phyloP scores from a whole-genome alignment of 805 yeast species.

The Zygoascus tannicola region DNA sequence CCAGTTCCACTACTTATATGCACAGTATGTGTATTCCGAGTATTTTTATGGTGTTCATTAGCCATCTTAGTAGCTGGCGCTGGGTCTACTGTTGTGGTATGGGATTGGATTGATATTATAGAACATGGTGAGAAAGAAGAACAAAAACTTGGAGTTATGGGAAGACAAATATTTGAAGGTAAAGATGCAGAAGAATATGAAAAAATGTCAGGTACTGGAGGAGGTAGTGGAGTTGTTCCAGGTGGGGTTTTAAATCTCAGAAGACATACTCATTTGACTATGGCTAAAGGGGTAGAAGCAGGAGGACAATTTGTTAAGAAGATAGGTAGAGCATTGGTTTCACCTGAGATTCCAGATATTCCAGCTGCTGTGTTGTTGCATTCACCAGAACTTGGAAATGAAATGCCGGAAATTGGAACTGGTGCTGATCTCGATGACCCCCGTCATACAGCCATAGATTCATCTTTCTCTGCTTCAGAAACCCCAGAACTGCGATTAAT shows the following conservation, averaged over 20 bases:
- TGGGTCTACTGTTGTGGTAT: slow-evolving; percentile 43
- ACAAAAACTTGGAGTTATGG: slow-evolving; percentile 52
- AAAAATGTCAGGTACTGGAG: slow-evolving; percentile 5
- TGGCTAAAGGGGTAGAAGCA: background rate
- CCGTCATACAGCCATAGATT: background rate
- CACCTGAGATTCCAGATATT: background rate
- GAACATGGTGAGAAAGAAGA: slow-evolving; percentile 39
- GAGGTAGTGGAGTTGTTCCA: slow-evolving; percentile 3
- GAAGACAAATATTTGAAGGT: slow-evolving; percentile 46
- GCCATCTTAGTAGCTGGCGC: slow-evolving; percentile 40
- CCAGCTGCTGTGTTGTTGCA: too few relatives aligned
- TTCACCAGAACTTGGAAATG: background rate
- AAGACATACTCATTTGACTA: background rate
- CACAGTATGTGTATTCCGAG: slow-evolving; percentile 22
- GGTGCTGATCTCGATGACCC: too few relatives aligned
- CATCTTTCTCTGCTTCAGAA: background rate
- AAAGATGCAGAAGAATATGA: slow-evolving; percentile 6
- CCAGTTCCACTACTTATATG: slow-evolving; percentile 30
- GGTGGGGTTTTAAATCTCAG: background rate
- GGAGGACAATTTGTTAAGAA: background rate
- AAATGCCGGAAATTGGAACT: background rate
- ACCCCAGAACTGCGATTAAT: background rate
- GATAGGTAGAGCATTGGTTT: background rate
- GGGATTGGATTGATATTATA: slow-evolving; percentile 60
- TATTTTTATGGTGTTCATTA: slow-evolving; percentile 42